Base-by-base conservation (phyloP, 2,329 filamentous ascomycete species). In the Diplodia mutila region DNA sequence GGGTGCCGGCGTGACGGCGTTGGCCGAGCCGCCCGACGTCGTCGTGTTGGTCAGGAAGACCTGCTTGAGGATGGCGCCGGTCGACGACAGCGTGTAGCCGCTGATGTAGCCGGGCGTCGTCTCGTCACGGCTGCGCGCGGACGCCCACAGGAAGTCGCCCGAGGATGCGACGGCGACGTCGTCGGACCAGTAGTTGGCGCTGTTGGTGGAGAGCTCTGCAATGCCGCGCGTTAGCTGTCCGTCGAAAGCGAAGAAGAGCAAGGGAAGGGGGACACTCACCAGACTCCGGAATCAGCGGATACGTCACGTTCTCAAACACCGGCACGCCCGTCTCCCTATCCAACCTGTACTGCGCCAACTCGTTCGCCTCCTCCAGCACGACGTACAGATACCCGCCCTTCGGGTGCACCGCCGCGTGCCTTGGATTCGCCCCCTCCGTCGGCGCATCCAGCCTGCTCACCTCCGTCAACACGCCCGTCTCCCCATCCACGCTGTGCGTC, bases 1-100 rank as follows among this genome's bases (percentile, higher is more conserved):
- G 7, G 68, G 70, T 27, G 75, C 74, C 2, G 78, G 73, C 1
- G 74, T 68, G 5, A 80, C 73, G 0, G 75, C 75, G 61, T 80
- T 80, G 12, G 78, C 76, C 12, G 71, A 74, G 12, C 79, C 76
- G 25, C 77, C 79, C 64, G 76, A 79, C 4, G 72, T 73, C 3
- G 71, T 74, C 16, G 75, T 80, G 46, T 73, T 69, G 1, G 69
- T 51, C 5, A 80, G 67, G 69, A 77, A 79, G 7, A 74, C 67
- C 69, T 78, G 77, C 29, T 69, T 23, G 1, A 65, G 18, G 21
- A 81, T 76, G 16, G 70, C 69, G 6, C 78, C 78, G 18, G 64
- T 69, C 8, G 68, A 48, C 4, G 72, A 70, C 2, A 80, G 70
- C 1, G 69, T 53, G 65, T 80, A 79, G 0, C 71, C 75, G 1